These are phyloP conservation scores for Kondoa malvinella DNA, from an alignment of 768 basidiomycete genomes.

Conservation along the genomic window DNA sequence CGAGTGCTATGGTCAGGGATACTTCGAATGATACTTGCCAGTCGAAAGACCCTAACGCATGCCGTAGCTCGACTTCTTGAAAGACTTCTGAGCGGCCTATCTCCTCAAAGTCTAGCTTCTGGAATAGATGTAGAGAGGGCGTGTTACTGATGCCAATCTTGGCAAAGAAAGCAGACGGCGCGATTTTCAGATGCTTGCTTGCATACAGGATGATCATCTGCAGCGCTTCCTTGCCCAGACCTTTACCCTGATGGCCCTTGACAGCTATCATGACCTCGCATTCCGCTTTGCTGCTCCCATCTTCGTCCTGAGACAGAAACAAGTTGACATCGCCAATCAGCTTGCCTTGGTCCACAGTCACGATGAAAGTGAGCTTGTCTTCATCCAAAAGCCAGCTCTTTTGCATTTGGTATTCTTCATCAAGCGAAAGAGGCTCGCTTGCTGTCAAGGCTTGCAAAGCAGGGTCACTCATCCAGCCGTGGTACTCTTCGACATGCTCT, in stretches of 20 bases:
- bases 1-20: not conserved
- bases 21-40: not conserved
- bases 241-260: not conserved
- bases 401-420: conserved; percentile 77
- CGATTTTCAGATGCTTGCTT: not conserved
- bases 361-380: not conserved
- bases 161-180: not conserved
- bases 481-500: conserved; percentile 47
- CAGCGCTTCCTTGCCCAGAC: not conserved
- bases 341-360: not conserved
- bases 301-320: not conserved
- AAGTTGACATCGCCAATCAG: conserved; percentile 1
- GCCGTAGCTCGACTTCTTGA: not conserved
- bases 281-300: not conserved
- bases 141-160: not conserved
- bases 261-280: not conserved
- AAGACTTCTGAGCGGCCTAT: not conserved
- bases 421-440: conserved; percentile 59
- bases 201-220: conserved; percentile 1
- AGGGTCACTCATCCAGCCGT: conserved; percentile 68
- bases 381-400: conserved; percentile 15
- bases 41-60: not conserved
- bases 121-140: not conserved
- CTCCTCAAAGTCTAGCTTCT: not conserved
- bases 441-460: conserved; percentile 60